Evolutionary conservation across 192 early-diverging fungal species (phyloP).

Genomic region (Chytriomyces confervae): DNA sequence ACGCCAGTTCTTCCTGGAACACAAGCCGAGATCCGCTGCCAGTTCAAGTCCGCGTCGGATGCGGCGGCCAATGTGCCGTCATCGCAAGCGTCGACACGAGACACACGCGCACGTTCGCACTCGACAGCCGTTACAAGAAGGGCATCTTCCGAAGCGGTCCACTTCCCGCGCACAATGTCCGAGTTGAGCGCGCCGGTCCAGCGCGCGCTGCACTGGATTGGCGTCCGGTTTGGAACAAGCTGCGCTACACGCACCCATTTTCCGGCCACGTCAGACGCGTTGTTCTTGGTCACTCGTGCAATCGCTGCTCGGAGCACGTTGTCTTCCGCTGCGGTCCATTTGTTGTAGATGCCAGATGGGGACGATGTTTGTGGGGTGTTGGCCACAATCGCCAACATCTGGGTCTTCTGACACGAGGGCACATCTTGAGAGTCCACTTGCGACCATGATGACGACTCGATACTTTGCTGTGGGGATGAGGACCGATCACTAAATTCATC

Average conservation of each 20-base stretch:
- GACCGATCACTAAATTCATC: slow-evolving; percentile 2
- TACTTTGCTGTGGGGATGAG: neutral
- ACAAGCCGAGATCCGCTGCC: slow-evolving; percentile 80
- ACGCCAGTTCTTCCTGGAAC: slow-evolving; percentile 83
- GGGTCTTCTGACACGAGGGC: no score
- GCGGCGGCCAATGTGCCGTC: neutral
- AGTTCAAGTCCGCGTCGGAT: slow-evolving; percentile 58
- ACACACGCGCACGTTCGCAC: slow-evolving; percentile 1
- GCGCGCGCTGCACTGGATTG: slow-evolving; percentile 42
- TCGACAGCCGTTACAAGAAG: slow-evolving; percentile 38
- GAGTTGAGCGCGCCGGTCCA: slow-evolving; percentile 44
- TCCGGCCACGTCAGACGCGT: slow-evolving; percentile 42
- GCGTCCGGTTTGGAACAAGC: slow-evolving; percentile 36
- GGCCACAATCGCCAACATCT: neutral
- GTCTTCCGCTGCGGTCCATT: slow-evolving; percentile 84
- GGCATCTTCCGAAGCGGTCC: slow-evolving; percentile 44
- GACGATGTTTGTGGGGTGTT: neutral
- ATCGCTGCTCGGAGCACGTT: slow-evolving; percentile 73
- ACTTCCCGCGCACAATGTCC: slow-evolving; percentile 46
- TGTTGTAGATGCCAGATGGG: slow-evolving; percentile 29
- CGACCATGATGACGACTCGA: neutral
- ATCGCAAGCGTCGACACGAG: slow-evolving; percentile 1
- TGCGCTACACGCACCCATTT: slow-evolving; percentile 44
- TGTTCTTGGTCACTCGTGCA: slow-evolving; percentile 44
- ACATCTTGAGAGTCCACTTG: neutral